Evolutionary conservation across 2,329 filamentous ascomycete genomes (phyloP).

Genomic region (Aulographum hederae): DNA sequence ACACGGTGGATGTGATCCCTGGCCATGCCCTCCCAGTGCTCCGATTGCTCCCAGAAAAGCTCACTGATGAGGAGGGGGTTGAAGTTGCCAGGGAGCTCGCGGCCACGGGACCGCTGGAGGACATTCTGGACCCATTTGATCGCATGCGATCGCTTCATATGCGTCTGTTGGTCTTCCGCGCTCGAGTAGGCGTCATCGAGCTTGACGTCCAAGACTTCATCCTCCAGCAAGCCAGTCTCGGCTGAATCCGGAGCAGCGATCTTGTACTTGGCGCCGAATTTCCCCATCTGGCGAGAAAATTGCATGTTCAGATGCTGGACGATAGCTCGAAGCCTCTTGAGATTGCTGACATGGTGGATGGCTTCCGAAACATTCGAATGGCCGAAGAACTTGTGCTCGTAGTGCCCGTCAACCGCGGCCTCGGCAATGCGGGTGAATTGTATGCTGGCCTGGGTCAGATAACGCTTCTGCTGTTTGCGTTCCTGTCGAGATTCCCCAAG

Average conservation of each 20-base stretch:
- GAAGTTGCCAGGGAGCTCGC: constrained; percentile 42
- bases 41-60: constrained; percentile 40
- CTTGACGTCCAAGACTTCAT: constrained; percentile 7
- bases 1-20: constrained; percentile 18
- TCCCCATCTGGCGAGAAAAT: constrained; percentile 28
- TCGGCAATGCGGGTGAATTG: neutral
- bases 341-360: neutral
- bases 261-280: constrained; percentile 21
- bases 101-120: constrained; percentile 26
- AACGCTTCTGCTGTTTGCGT: neutral
- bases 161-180: neutral
- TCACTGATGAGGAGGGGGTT: constrained; percentile 40
- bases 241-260: constrained; percentile 12
- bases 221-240: neutral
- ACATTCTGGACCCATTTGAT: constrained; percentile 21
- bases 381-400: neutral
- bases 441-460: neutral
- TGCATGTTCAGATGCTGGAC: constrained; percentile 30
- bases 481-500: constrained; percentile 1
- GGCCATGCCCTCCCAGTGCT: constrained; percentile 30
- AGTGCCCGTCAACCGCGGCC: neutral
- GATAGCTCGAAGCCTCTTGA: constrained; percentile 30
- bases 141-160: constrained; percentile 11
- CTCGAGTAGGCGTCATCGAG: neutral
- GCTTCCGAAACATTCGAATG: neutral